These are phyloP conservation scores for Cladobotryum mycophilum DNA, from an alignment of 2,329 filamentous ascomycete genomes.

Conservation along the genomic window DNA sequence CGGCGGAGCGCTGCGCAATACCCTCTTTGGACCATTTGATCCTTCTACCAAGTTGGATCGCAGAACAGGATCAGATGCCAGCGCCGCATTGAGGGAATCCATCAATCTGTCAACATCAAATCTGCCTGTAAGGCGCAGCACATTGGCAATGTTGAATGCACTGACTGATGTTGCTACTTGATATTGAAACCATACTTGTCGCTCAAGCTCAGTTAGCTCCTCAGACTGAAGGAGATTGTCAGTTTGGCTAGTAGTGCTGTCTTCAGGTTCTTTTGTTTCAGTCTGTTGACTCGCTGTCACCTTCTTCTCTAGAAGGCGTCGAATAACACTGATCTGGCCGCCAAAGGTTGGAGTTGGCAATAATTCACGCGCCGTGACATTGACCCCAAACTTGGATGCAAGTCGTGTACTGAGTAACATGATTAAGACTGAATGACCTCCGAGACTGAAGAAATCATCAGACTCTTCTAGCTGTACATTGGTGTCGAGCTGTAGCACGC, in stretches of 20 bases:
- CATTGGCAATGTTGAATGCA: slow-evolving; percentile 8
- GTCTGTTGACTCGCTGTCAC: neutral
- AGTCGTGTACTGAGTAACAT: slow-evolving; percentile 1
- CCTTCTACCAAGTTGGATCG: neutral
- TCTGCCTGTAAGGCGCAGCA: neutral
- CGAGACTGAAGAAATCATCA: slow-evolving; percentile 3
- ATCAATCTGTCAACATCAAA: neutral
- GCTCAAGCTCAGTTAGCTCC: slow-evolving; percentile 4
- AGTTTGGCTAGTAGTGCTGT: neutral
- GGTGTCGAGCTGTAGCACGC: neutral
- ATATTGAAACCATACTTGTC: slow-evolving; percentile 9
- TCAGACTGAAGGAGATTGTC: neutral
- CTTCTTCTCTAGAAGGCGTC: neutral
- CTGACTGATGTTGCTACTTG: slow-evolving; percentile 4
- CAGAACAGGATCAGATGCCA: slow-evolving; percentile 1
- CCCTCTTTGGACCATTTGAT: neutral
- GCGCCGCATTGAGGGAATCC: neutral
- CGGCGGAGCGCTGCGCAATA: neutral
- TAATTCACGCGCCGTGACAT: neutral
- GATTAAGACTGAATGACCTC: slow-evolving; percentile 1
- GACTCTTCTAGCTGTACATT: neutral
- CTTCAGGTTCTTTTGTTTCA: neutral
- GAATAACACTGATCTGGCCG: neutral
- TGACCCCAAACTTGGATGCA: neutral
- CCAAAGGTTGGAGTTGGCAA: neutral